These are phyloP conservation scores for Komagataella pseudopastoris DNA, from an alignment of 805 yeast genomes.

Conservation along the genomic window DNA sequence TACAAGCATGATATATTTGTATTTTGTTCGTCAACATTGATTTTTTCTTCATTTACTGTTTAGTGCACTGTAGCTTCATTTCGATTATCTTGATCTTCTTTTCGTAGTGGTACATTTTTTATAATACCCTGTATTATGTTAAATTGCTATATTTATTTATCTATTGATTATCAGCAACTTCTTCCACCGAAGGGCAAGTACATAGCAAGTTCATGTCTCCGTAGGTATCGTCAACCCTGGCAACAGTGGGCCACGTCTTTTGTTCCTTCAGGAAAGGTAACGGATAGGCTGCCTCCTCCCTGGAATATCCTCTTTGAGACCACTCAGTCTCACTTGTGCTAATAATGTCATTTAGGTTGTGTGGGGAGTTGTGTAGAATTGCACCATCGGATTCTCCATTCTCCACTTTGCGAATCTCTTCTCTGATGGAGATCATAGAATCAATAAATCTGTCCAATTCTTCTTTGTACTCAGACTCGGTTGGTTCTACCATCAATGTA, in stretches of 20 bases:
- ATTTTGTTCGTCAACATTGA: neutral
- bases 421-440: constrained; percentile 69
- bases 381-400: constrained; percentile 51
- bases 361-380: constrained; percentile 85
- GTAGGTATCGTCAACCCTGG: constrained; percentile 86
- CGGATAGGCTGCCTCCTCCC: constrained; percentile 92
- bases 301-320: constrained; percentile 75
- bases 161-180: constrained; percentile 28
- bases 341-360: constrained; percentile 69
- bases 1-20: neutral
- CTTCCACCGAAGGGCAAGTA: constrained; percentile 84
- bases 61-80: neutral
- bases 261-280: constrained; percentile 53
- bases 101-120: neutral
- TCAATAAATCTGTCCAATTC: constrained; percentile 89
- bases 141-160: neutral
- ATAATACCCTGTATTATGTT: neutral
- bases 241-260: constrained; percentile 93
- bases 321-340: constrained; percentile 50
- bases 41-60: neutral
- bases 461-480: constrained; percentile 81
- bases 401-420: constrained; percentile 66
- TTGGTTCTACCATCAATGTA: constrained; percentile 96
- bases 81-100: neutral
- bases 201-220: constrained; percentile 90